These are phyloP conservation scores for Solanum sparsipilum DNA, from an alignment of 257 asterid genomes.

Conservation along the genomic window DNA sequence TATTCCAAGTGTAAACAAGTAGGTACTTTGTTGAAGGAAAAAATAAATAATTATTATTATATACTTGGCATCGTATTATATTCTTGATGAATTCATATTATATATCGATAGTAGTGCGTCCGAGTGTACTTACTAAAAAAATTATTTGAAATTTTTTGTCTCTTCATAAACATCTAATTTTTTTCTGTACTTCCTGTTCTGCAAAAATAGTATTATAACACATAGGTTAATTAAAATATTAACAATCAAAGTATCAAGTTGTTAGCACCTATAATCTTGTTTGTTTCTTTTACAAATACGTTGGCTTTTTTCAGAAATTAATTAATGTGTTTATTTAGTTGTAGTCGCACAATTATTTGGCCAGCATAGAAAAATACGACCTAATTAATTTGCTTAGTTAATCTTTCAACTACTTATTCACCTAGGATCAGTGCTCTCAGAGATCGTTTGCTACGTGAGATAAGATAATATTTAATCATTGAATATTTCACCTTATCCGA, in stretches of 20 bases:
- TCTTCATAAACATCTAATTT: background rate
- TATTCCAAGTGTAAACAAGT: background rate
- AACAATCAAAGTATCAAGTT: background rate
- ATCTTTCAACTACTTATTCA: background rate
- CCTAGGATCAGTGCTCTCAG: no score
- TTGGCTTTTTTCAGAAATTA: background rate
- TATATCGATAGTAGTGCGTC: background rate
- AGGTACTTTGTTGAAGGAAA: background rate
- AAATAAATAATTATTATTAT: background rate
- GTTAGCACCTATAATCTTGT: background rate
- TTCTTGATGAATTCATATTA: background rate
- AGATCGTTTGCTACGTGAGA: no score
- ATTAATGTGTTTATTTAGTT: background rate
- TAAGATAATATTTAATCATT: no score
- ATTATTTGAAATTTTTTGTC: background rate
- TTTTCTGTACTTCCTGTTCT: background rate
- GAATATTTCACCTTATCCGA: no score
- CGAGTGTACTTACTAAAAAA: background rate
- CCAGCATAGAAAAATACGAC: background rate
- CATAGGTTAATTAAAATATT: background rate
- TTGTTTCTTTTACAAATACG: background rate
- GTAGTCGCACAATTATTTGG: background rate
- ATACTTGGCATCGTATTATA: background rate
- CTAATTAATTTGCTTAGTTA: background rate
- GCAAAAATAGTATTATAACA: background rate